Conservation (phyloP, 2,329 filamentous ascomycete genomes). For the Claviceps sp. region DNA sequence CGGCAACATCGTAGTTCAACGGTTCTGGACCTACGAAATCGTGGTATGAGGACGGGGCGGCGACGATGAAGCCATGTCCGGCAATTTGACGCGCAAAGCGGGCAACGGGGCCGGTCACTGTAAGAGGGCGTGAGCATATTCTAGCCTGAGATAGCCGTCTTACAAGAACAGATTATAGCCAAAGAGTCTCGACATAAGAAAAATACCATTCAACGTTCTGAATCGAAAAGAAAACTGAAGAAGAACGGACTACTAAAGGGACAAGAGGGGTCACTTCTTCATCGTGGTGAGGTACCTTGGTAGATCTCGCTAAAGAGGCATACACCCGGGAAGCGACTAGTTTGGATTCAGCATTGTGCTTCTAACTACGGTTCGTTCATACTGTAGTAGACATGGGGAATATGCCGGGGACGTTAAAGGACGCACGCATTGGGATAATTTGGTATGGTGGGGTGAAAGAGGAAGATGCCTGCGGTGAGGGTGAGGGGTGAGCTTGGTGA, state of each 20-base stretch:
- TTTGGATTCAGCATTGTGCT: neutral
- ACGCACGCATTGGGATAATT: conserved; percentile 68
- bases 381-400: neutral
- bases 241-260: neutral
- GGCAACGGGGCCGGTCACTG: conserved; percentile 80
- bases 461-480: conserved; percentile 57
- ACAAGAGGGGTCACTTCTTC: too few relatives aligned
- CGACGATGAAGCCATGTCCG: conserved; percentile 85
- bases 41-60: conserved; percentile 81
- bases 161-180: too few relatives aligned
- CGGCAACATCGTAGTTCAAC: conserved; percentile 72
- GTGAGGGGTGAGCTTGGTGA: conserved; percentile 3
- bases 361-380: too few relatives aligned
- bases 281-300: conserved; percentile 50
- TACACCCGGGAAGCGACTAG: conserved; percentile 64
- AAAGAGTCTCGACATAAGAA: too few relatives aligned
- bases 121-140: neutral
- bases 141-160: too few relatives aligned
- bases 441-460: conserved; percentile 76
- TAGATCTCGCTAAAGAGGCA: conserved; percentile 91
- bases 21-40: conserved; percentile 81
- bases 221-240: neutral
- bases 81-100: conserved; percentile 87
- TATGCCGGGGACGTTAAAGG: neutral
- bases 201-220: too few relatives aligned